Evolutionary conservation across 345 rosid species (phyloP).

Genomic region (Pistacia atlantica): DNA sequence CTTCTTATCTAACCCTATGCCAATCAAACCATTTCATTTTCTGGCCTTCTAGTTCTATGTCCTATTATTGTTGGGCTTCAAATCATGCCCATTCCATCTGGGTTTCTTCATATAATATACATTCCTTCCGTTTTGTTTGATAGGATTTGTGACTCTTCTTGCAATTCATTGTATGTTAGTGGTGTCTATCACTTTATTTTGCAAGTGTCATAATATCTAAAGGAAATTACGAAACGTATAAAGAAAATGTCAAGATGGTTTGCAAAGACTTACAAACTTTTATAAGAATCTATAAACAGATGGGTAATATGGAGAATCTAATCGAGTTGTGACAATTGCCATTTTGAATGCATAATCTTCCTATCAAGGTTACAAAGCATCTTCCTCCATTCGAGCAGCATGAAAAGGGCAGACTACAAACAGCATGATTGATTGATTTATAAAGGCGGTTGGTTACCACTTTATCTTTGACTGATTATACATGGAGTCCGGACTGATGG

Average conservation of each 20-base stretch:
- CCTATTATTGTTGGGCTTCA: too few relatives aligned
- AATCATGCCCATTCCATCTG: too few relatives aligned
- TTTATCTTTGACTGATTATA: slow-evolving; percentile 33
- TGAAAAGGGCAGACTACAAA: background rate
- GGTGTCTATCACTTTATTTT: too few relatives aligned
- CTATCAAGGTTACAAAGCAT: background rate
- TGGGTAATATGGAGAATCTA: background rate
- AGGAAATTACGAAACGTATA: too few relatives aligned
- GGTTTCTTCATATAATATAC: too few relatives aligned
- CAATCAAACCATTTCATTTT: background rate
- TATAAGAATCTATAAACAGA: background rate
- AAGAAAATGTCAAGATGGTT: too few relatives aligned
- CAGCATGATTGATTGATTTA: background rate
- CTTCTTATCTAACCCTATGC: background rate
- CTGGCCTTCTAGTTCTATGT: too few relatives aligned
- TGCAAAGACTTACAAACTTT: too few relatives aligned
- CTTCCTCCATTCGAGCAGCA: background rate
- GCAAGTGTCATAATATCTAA: too few relatives aligned
- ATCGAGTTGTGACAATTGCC: background rate
- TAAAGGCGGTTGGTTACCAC: slow-evolving; percentile 2
- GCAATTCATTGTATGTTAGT: too few relatives aligned
- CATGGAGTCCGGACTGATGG: slow-evolving; percentile 31
- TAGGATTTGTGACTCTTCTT: too few relatives aligned
- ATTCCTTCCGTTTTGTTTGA: too few relatives aligned
- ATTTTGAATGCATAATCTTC: background rate